Base-by-base conservation (phyloP, 2,329 filamentous ascomycete genomes). In the Aspergillus fischeri region DNA sequence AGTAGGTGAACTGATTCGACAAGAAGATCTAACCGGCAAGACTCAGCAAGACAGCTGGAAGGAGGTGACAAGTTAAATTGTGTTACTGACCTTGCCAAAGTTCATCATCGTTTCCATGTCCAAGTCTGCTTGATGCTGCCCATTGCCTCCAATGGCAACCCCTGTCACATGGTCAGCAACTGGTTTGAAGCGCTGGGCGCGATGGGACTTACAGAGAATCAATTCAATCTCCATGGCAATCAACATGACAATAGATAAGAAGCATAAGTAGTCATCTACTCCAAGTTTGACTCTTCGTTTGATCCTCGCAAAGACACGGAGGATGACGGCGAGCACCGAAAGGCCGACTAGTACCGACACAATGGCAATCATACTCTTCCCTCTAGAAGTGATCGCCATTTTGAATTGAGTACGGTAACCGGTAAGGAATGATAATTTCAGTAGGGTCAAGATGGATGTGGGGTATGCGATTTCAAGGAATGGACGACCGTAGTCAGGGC, bases 1-100 rank as follows among this genome's bases (percentile, higher is more conserved):
- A 72, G 55, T 72, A 72, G 29, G 68, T 69, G 58, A 72, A 72
- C 58, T 71, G 65, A 55, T 72, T 72, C 51, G 69, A 64, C 7
- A 72, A 64, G 63, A 72, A 72, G 58, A 72, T 70, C 68, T 71
- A 24, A n/a, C n/a, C 2, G 10, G 32, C 45, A 57, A 48, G 51
- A 42, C 10, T 54, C 28, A 47, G 47, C 44, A 20, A 21, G 24
- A 38, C 35, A n/a, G 14, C 3, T 49, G 50, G n/a, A 49, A 51
- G 27, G 9, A 53, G 20, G 20, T 7, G 2, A 9, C 29, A 45
- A 14, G 3, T 8, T 11, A 24, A 21, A 21, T n/a, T 21, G 9
- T 53, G 6, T 4, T 32, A 55, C 56, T 49, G 64, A 70, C 69
- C 63, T 72, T 72, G 56, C 60, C 68, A 51, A 68, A 72, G 57